These are phyloP conservation scores for Colletotrichum destructivum DNA, from an alignment of 2,329 filamentous ascomycete species.

Conservation along the genomic window DNA sequence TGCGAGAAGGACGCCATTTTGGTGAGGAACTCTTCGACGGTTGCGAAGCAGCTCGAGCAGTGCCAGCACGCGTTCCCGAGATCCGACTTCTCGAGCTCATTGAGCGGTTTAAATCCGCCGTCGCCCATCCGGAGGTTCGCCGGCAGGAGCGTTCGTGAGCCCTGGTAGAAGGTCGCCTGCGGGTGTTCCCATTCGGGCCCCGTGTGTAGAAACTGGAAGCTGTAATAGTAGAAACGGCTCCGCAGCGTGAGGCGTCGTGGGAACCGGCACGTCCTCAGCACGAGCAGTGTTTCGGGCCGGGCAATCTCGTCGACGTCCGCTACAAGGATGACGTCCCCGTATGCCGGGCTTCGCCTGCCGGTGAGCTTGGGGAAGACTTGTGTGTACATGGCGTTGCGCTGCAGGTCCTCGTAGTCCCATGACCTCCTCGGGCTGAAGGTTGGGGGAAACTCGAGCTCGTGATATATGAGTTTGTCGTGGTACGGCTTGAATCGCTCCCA, in stretches of 20 bases:
- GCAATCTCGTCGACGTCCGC: constrained; percentile 75
- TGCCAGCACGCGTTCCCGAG: constrained; percentile 70
- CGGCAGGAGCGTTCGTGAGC: constrained; percentile 64
- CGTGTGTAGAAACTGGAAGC: constrained; percentile 66
- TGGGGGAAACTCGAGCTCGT: constrained; percentile 44
- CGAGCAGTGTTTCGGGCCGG: constrained; percentile 63
- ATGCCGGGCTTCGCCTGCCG: constrained; percentile 57
- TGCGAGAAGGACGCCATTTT: constrained; percentile 67
- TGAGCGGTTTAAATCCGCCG: constrained; percentile 37
- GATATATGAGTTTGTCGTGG: constrained; percentile 74
- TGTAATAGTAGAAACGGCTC: constrained; percentile 71
- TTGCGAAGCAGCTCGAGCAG: constrained; percentile 73
- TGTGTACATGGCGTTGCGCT: constrained; percentile 71
- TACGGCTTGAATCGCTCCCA: constrained; percentile 67
- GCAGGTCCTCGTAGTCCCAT: constrained; percentile 68
- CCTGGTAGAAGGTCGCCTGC: constrained; percentile 70
- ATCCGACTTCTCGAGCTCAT: constrained; percentile 49
- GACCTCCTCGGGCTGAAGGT: constrained; percentile 45
- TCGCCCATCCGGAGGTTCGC: constrained; percentile 65
- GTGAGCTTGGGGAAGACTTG: constrained; percentile 68
- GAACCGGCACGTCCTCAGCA: constrained; percentile 67
- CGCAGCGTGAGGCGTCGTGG: constrained; percentile 67
- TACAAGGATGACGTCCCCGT: constrained; percentile 71
- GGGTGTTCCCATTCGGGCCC: constrained; percentile 68
- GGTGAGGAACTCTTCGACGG: constrained; percentile 67